Evolutionary conservation across 768 basidiomycete genomes (phyloP).

Genomic region (Boletus rubropictus): DNA sequence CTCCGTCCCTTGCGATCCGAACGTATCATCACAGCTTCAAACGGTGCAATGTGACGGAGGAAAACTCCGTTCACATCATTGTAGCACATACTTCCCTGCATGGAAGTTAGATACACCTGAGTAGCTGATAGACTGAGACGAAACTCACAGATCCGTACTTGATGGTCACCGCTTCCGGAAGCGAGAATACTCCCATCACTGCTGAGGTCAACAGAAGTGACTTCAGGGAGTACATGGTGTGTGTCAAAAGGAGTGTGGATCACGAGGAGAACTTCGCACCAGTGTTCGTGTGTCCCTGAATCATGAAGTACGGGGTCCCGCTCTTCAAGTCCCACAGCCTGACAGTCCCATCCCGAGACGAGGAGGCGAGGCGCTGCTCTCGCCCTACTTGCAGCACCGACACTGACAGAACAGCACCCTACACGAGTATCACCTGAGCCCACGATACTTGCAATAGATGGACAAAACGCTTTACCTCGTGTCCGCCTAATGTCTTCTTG

Average conservation of each 20-base stretch:
- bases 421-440: background rate
- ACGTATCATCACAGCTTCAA: background rate
- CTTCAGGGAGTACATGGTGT: conserved; percentile 10
- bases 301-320: conserved; percentile 31
- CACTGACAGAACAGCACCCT: conserved; percentile 31
- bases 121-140: conserved; percentile 11
- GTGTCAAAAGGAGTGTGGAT: conserved; percentile 18
- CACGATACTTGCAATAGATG: background rate
- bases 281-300: conserved; percentile 32
- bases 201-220: conserved; percentile 37
- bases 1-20: conserved; percentile 9
- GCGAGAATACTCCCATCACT: conserved; percentile 28
- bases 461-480: conserved; percentile 16
- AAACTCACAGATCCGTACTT: conserved; percentile 35
- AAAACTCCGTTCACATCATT: conserved; percentile 14
- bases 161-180: conserved; percentile 35
- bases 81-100: conserved; percentile 25
- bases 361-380: conserved; percentile 32
- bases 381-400: conserved; percentile 31
- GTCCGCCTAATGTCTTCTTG: conserved; percentile 29
- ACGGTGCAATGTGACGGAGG: background rate
- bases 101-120: conserved; percentile 9
- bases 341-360: conserved; percentile 34
- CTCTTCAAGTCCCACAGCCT: conserved; percentile 33
- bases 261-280: conserved; percentile 24